These are phyloP conservation scores for Candida montana DNA, from an alignment of 805 yeast genomes.

Conservation along the genomic window DNA sequence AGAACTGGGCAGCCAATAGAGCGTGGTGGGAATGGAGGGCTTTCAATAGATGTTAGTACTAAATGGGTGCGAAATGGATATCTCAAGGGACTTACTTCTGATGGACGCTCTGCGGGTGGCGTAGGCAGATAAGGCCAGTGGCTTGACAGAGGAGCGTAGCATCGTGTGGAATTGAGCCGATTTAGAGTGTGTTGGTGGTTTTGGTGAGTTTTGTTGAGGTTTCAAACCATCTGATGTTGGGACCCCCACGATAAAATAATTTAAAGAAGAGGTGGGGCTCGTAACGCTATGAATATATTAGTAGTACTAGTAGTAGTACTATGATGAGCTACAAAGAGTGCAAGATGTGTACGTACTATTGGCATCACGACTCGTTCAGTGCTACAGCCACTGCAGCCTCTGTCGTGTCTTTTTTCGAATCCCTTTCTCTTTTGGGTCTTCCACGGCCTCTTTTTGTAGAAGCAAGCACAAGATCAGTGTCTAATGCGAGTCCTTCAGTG, in stretches of 20 bases:
- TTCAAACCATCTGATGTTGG: slow-evolving; percentile 4
- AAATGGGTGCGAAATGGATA: not conserved
- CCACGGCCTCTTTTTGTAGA: slow-evolving; percentile 13
- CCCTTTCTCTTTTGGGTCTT: slow-evolving; percentile 13
- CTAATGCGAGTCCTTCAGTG: slow-evolving; percentile 1
- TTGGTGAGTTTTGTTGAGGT: not conserved
- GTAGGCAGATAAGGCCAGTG: not conserved
- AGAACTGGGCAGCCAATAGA: slow-evolving; percentile 34
- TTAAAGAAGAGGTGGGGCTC: not conserved
- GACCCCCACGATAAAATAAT: slow-evolving; percentile 3
- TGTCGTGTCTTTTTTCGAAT: not conserved
- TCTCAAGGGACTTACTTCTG: slow-evolving; percentile 7
- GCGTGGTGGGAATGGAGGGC: slow-evolving; percentile 24
- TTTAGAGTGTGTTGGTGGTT: not conserved
- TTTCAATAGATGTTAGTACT: slow-evolving; percentile 3
- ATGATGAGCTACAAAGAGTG: no score
- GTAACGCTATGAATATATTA: not conserved
- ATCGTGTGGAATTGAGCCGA: slow-evolving; percentile 1
- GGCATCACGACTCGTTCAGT: no score
- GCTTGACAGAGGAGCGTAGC: slow-evolving; percentile 9
- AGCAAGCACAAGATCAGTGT: slow-evolving; percentile 5
- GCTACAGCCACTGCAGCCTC: no score
- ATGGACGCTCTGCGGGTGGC: not conserved
- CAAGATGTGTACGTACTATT: no score
- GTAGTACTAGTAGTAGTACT: not conserved